These are phyloP conservation scores for Cordyceps militaris DNA, from an alignment of 2,329 filamentous ascomycete species.

Conservation along the genomic window DNA sequence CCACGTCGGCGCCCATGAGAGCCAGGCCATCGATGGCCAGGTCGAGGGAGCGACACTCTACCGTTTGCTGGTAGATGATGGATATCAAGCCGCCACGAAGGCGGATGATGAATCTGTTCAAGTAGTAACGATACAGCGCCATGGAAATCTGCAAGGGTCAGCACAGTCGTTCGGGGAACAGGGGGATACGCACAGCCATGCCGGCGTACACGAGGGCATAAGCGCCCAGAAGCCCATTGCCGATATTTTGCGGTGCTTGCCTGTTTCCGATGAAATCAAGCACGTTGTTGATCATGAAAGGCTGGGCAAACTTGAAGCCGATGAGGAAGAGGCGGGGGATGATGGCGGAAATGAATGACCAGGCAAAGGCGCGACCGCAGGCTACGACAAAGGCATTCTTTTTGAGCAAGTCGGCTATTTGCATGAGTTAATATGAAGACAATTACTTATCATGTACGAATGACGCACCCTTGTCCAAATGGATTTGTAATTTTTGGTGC, in stretches of 20 bases:
- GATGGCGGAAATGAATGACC: conserved; percentile 16
- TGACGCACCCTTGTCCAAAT: conserved; percentile 2
- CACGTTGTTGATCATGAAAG: conserved; percentile 30
- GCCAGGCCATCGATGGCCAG: conserved; percentile 21
- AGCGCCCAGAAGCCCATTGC: conserved; percentile 31
- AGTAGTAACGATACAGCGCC: neutral
- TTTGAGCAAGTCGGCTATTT: conserved; percentile 4
- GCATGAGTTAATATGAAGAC: neutral
- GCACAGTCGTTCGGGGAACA: neutral
- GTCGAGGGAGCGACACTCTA: neutral
- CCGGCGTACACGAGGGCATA: conserved; percentile 33
- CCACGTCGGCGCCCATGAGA: conserved; percentile 39
- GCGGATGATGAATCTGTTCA: neutral
- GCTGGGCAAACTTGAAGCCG: conserved; percentile 33
- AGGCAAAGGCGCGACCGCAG: conserved; percentile 9
- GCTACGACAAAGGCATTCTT: conserved; percentile 13
- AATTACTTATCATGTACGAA: neutral
- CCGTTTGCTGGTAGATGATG: conserved; percentile 2
- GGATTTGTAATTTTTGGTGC: conserved; percentile 1
- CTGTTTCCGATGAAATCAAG: conserved; percentile 22
- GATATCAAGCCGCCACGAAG: conserved; percentile 4
- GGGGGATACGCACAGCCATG: conserved; percentile 28
- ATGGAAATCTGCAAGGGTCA: neutral
- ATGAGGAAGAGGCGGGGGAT: conserved; percentile 24
- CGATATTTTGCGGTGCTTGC: conserved; percentile 17